Base-by-base conservation (phyloP, 1,284 basidiomycete genomes). In the Gymnopus androsaceus region DNA sequence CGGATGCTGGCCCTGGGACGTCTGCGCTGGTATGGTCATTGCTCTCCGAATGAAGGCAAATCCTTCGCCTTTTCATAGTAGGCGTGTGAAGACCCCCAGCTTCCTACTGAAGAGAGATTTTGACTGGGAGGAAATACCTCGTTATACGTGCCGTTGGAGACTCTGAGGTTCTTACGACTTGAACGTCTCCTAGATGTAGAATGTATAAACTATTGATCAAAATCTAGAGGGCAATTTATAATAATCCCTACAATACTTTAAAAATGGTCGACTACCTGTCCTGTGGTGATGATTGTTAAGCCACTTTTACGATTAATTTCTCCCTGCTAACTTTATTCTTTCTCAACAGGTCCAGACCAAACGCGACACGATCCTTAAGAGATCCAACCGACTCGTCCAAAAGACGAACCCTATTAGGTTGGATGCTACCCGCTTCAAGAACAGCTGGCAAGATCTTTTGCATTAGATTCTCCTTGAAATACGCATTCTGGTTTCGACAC, bases 1-100 rank as follows among this genome's bases (percentile, higher is more conserved):
- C 57, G 94, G 94, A 8, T 93, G 90, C 69, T 93, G 89, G 87
- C 85, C 92, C n/a, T 95, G 92, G 92, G 93, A 95, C 68, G 88
- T 94, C 49, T 92, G 88, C 63, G 92, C 96, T 1, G 95, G 95
- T 0, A 85, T 93, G n/a, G 87, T 95, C 59, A 95, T 99, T 61
- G 91, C 92, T 0, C 81, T 92, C 60, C 95, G 98, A 70, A 92
- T 95, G 0, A 94, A 94, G 5, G 85, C 25, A 92, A 91, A 37
- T 83, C 84, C 28, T 84, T 87, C 55, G 71, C 70, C 1, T 73
- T 75, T 61, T 80, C 72, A 69, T 80, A 69, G 56, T 77, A 66
- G 6, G 70, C 74, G 3, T 64, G 63, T 2, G 62, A 69, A 25
- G 61, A 65, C 8, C 65, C 66, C 7, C 58, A 63, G 3, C 83